Percentiles rank a stretch among this genome's conserved stretches.
Conservation (phyloP, 768 basidiomycete genomes). For the Rhizopogon sp. region DNA sequence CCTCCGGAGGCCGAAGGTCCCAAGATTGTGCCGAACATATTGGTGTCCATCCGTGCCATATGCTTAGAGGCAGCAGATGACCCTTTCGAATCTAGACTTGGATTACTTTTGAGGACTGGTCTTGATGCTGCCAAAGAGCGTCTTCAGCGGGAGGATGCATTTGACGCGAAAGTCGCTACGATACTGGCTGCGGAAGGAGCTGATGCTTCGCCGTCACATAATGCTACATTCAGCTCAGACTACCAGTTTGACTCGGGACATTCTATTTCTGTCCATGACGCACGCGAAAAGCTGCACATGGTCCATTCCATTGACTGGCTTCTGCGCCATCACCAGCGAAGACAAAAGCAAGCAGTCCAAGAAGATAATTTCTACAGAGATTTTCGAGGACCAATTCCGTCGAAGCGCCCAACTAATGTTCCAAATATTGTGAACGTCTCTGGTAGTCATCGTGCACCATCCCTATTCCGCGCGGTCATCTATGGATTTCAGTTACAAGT, state of each 20-base stretch:
- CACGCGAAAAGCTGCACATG: constrained; percentile 59
- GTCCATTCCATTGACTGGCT: constrained; percentile 76
- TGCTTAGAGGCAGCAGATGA: constrained; percentile 82
- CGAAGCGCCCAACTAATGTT: constrained; percentile 26
- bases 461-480: constrained; percentile 66
- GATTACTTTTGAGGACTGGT: constrained; percentile 70
- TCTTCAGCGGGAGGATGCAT: constrained; percentile 74
- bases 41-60: constrained; percentile 53
- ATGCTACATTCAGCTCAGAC: constrained; percentile 33
- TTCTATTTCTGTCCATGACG: constrained; percentile 67
- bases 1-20: constrained; percentile 67
- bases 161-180: constrained; percentile 70
- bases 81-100: constrained; percentile 73
- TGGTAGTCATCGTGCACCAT: constrained; percentile 38
- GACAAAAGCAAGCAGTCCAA: constrained; percentile 42
- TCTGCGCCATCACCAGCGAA: constrained; percentile 43
- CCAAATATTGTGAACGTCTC: constrained; percentile 42
- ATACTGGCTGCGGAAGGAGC: constrained; percentile 42
- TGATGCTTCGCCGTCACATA: constrained; percentile 32
- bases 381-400: constrained; percentile 34
- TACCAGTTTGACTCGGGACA: constrained; percentile 64
- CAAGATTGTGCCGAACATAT: constrained; percentile 63
- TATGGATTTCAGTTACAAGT: constrained; percentile 54
- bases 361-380: constrained; percentile 43
- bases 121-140: constrained; percentile 65